These are phyloP conservation scores for Ephemerocybe angulata DNA, from an alignment of 768 basidiomycete species.

Conservation along the genomic window DNA sequence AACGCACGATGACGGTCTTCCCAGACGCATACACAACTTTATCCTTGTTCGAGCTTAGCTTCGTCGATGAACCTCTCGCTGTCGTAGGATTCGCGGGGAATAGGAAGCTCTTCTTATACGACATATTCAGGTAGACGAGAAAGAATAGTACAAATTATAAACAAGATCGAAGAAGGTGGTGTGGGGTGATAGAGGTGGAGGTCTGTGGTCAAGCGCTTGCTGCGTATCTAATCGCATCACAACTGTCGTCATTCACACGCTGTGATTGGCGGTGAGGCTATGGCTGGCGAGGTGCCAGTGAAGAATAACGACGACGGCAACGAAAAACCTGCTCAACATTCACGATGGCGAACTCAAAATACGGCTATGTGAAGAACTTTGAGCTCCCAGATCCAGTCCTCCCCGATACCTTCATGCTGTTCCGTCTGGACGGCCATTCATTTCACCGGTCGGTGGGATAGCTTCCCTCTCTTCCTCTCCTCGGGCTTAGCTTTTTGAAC, in stretches of 20 bases:
- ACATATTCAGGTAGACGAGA: conserved; percentile 30
- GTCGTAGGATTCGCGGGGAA: conserved; percentile 63
- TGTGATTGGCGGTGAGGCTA: too few species aligned
- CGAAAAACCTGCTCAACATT: neutral
- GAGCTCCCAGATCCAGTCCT: conserved; percentile 86
- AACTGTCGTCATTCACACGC: too few species aligned
- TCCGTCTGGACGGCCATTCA: conserved; percentile 88
- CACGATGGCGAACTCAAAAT: conserved; percentile 88
- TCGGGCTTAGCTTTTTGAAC: too few species aligned
- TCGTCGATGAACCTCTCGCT: conserved; percentile 29
- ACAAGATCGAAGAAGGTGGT: neutral
- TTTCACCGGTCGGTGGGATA: conserved; percentile 74
- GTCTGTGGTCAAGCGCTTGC: too few species aligned
- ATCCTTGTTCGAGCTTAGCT: conserved; percentile 48
- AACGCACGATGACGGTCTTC: conserved; percentile 76
- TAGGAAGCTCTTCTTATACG: conserved; percentile 40
- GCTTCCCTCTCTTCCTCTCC: neutral
- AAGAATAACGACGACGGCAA: neutral
- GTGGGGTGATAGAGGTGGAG: neutral
- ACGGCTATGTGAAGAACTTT: conserved; percentile 84
- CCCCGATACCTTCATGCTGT: conserved; percentile 78
- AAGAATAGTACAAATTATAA: too few species aligned
- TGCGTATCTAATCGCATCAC: too few species aligned
- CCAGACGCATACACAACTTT: conserved; percentile 87
- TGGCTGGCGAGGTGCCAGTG: too few species aligned